Percentiles rank a stretch among this genome's conserved stretches.
Evolutionary conservation across 2,329 filamentous ascomycete species (phyloP).

Genomic region (Trichoderma breve): DNA sequence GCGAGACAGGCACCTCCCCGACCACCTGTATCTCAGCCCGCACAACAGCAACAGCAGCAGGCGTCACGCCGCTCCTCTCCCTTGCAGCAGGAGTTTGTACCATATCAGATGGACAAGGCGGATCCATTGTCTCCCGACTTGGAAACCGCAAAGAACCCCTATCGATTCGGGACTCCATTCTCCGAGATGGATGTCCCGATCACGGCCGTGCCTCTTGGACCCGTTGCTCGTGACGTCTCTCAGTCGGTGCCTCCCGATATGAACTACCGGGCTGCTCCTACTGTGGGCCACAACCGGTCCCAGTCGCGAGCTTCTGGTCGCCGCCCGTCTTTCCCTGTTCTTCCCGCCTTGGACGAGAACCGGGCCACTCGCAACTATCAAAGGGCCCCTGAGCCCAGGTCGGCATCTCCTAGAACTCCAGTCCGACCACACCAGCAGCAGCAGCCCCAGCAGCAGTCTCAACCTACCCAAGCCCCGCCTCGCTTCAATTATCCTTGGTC

Average conservation of each 20-base stretch:
- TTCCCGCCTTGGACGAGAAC: conserved; percentile 70
- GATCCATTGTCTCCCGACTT: conserved; percentile 55
- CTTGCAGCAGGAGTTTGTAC: conserved; percentile 40
- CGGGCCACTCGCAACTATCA: conserved; percentile 41
- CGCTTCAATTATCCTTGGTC: conserved; percentile 58
- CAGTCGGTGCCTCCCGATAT: conserved; percentile 94
- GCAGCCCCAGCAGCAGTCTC: conserved; percentile 28
- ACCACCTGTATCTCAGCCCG: conserved; percentile 29
- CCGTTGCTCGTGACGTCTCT: conserved; percentile 73
- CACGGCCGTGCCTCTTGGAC: conserved; percentile 68
- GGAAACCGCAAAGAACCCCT: conserved; percentile 57
- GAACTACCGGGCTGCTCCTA: conserved; percentile 62
- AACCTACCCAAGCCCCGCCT: conserved; percentile 51
- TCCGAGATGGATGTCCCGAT: conserved; percentile 88
- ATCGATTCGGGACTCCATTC: conserved; percentile 80
- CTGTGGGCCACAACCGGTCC: conserved; percentile 40
- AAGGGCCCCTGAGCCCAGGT: conserved; percentile 34
- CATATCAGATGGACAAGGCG: conserved; percentile 52
- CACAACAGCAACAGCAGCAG: conserved; percentile 24
- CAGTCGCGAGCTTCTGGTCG: conserved; percentile 57
- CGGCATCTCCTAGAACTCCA: conserved; percentile 38
- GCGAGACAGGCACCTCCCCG: conserved; percentile 30
- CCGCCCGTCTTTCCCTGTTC: conserved; percentile 65
- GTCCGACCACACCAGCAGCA: conserved; percentile 23
- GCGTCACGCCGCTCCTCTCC: conserved; percentile 22